Conservation (phyloP, 2,329 filamentous ascomycete genomes). For the Coleophoma cylindrospora region DNA sequence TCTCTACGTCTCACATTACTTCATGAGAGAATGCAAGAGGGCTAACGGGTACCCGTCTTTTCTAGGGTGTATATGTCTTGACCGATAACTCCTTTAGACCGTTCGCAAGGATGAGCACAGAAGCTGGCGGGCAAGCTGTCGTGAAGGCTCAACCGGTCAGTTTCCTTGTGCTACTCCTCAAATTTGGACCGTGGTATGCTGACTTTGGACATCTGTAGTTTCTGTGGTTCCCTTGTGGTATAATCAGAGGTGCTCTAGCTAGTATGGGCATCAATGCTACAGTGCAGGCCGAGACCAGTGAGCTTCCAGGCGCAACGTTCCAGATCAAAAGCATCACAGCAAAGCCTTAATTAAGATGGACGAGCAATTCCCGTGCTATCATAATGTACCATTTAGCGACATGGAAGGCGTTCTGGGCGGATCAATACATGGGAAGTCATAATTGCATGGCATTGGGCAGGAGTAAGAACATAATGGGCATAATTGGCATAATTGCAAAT, state of each 20-base stretch:
- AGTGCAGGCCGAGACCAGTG: slow-evolving; percentile 84
- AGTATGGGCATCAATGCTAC: slow-evolving; percentile 86
- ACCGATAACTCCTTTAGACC: slow-evolving; percentile 91
- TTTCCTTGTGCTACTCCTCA: slow-evolving; percentile 9
- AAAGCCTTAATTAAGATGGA: slow-evolving; percentile 49
- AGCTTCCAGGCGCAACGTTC: slow-evolving; percentile 85
- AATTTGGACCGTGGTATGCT: not conserved
- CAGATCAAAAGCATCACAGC: slow-evolving; percentile 82
- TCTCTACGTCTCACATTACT: not conserved
- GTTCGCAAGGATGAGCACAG: slow-evolving; percentile 83
- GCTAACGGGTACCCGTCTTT: not conserved
- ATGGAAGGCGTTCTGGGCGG: slow-evolving; percentile 13
- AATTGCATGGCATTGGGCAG: not conserved
- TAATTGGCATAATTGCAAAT: not conserved
- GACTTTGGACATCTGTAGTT: slow-evolving; percentile 50
- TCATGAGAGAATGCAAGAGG: no score
- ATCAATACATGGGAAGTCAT: no score
- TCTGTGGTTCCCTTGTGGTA: slow-evolving; percentile 90
- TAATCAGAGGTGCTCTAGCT: slow-evolving; percentile 88
- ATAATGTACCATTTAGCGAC: slow-evolving; percentile 20
- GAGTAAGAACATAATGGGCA: not conserved
- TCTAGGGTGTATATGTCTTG: slow-evolving; percentile 81
- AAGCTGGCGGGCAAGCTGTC: slow-evolving; percentile 68
- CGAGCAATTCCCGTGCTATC: no score
- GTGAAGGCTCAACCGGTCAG: slow-evolving; percentile 73